A percentile compares a stretch with the other conserved stretches of the same genome.
These are phyloP conservation scores for Lasiosphaeris hirsuta DNA, from an alignment of 495 filamentous ascomycete genomes.

Conservation along the genomic window DNA sequence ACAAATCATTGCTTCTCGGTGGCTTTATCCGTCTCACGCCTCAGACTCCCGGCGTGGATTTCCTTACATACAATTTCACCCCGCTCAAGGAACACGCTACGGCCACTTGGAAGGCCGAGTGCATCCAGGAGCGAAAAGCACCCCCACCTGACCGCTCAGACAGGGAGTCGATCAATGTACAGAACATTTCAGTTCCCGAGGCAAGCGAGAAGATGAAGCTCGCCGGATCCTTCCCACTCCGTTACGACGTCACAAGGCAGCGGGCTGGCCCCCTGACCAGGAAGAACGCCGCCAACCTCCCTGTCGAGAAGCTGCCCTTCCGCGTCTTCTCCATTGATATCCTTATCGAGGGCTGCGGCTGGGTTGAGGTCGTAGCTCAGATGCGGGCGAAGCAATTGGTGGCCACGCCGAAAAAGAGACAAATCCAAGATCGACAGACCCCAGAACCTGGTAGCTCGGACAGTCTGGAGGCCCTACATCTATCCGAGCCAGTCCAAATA, in stretches of 20 bases:
- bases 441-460: background rate
- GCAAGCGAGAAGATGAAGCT: slow-evolving; percentile 54
- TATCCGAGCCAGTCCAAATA: background rate
- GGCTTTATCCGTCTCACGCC: slow-evolving; percentile 89
- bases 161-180: slow-evolving; percentile 48
- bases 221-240: slow-evolving; percentile 71
- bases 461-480: background rate
- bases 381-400: slow-evolving; percentile 55
- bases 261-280: slow-evolving; percentile 60
- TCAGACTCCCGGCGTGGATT: slow-evolving; percentile 53
- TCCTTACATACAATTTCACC: slow-evolving; percentile 77
- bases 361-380: slow-evolving; percentile 86
- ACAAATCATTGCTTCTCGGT: slow-evolving; percentile 80
- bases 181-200: slow-evolving; percentile 56
- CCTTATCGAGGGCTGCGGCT: slow-evolving; percentile 85
- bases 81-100: slow-evolving; percentile 71
- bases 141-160: too few relatives aligned
- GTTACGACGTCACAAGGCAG: slow-evolving; percentile 74
- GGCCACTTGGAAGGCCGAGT: slow-evolving; percentile 71
- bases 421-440: background rate
- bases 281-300: slow-evolving; percentile 49
- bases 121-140: slow-evolving; percentile 53
- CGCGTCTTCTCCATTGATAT: slow-evolving; percentile 75
- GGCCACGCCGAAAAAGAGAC: background rate
- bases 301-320: slow-evolving; percentile 66